Conservation (phyloP, 208 protist species). For the Trypanosoma rangeli region DNA sequence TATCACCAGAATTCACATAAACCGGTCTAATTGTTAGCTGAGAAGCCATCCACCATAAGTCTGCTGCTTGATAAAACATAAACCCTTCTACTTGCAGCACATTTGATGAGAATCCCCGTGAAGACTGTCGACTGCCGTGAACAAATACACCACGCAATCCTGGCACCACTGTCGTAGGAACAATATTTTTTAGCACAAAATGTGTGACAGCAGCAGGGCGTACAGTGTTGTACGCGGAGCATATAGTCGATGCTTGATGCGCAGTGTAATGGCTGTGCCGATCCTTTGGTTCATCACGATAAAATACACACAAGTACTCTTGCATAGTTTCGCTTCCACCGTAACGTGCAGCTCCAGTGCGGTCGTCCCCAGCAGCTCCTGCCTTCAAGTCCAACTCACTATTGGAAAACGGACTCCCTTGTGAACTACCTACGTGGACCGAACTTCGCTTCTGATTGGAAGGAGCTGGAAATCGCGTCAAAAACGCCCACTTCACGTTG, state of each 20-base stretch:
- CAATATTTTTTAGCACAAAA: conserved; percentile 56
- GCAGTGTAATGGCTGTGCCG: conserved; percentile 52
- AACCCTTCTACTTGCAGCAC: conserved; percentile 36
- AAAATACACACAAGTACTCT: conserved; percentile 80
- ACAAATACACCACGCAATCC: conserved; percentile 63
- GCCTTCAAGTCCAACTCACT: not conserved
- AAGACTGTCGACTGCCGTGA: conserved; percentile 41
- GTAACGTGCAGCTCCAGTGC: not conserved
- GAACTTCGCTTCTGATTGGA: not conserved
- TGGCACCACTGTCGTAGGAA: conserved; percentile 48
- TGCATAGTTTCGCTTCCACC: conserved; percentile 17
- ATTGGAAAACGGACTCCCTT: conserved; percentile 10
- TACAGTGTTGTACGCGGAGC: conserved; percentile 56
- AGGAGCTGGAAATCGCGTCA: conserved; percentile 46
- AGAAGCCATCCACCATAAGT: conserved; percentile 81
- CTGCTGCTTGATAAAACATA: conserved; percentile 43
- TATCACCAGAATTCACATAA: conserved; percentile 31
- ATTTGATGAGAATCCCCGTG: conserved; percentile 8
- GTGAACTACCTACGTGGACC: not conserved
- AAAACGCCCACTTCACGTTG: conserved; percentile 60
- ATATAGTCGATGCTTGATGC: conserved; percentile 51
- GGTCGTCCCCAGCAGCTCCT: not conserved
- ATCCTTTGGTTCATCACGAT: conserved; percentile 69
- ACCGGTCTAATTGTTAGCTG: conserved; percentile 62
- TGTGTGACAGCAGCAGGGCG: conserved; percentile 43